phyloP scores from a whole-genome alignment of 1,139 yeast genomes.

The Candida tetrigidarum region DNA sequence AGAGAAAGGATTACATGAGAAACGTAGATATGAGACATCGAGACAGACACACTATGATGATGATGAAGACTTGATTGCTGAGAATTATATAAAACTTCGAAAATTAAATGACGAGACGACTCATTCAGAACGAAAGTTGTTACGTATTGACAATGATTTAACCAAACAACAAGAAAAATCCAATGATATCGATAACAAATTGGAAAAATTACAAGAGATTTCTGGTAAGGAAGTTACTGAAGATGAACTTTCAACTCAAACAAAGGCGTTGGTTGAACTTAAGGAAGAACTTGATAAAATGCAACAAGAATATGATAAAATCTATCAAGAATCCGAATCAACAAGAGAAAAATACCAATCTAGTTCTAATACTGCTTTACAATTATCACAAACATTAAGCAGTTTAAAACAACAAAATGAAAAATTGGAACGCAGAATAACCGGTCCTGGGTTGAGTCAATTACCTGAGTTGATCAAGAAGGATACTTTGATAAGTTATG shows the following conservation, averaged over 20 bases:
- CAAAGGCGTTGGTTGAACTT: constrained; percentile 31
- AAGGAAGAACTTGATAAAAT: constrained; percentile 31
- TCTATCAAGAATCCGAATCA: constrained; percentile 40
- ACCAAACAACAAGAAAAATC: constrained; percentile 23
- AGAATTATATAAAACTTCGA: constrained; percentile 48
- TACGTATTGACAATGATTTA: constrained; percentile 42
- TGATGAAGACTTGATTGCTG: constrained; percentile 53
- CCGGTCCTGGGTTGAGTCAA: constrained; percentile 47
- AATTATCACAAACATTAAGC: constrained; percentile 40
- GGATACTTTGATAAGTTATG: constrained; percentile 38
- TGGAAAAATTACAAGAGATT: constrained; percentile 19
- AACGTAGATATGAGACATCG: constrained; percentile 48
- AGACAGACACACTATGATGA: constrained; percentile 56
- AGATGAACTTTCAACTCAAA: constrained; percentile 27
- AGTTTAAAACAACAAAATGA: constrained; percentile 30
- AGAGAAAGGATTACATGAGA: constrained; percentile 27
- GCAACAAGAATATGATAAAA: constrained; percentile 28
- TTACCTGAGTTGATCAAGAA: constrained; percentile 43
- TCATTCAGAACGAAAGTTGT: constrained; percentile 51
- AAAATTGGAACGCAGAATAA: constrained; percentile 36
- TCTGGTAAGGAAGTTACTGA: constrained; percentile 11
- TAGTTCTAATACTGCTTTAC: constrained; percentile 60
- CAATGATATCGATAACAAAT: constrained; percentile 22
- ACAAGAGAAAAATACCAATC: constrained; percentile 55
- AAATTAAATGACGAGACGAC: constrained; percentile 52